phyloP scores from a whole-genome alignment of 257 asterid genomes.

The Linaria vulgaris region DNA sequence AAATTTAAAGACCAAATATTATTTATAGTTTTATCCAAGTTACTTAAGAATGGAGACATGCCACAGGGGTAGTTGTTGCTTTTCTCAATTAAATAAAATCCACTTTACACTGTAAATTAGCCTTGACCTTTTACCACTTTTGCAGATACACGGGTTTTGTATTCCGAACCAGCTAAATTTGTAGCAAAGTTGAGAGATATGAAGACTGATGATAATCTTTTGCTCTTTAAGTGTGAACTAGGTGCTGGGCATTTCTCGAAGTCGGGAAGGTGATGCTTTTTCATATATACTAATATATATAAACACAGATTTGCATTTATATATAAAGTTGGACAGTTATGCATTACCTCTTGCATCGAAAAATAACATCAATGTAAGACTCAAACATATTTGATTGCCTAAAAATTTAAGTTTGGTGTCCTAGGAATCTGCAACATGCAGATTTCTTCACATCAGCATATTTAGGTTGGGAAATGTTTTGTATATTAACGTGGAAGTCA shows the following conservation, averaged over 20 bases:
- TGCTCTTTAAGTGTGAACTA: constrained; percentile 82
- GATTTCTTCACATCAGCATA: not conserved
- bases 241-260: constrained; percentile 97
- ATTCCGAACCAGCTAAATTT: constrained; percentile 90
- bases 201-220: constrained; percentile 70
- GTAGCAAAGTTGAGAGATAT: constrained; percentile 89
- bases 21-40: not conserved
- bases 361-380: not conserved
- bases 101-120: not conserved
- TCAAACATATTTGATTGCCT: not conserved
- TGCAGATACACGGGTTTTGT: constrained; percentile 85
- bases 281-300: constrained; percentile 15
- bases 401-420: not conserved
- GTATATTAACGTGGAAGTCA: not conserved
- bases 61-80: not conserved
- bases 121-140: constrained; percentile 7
- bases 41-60: not conserved
- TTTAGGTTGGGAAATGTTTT: not conserved
- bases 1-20: not conserved
- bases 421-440: not conserved
- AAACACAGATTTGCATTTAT: not conserved
- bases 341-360: not conserved
- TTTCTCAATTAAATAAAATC: not conserved
- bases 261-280: constrained; percentile 74
- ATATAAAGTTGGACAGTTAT: not conserved